phyloP scores from a whole-genome alignment of 2,329 filamentous ascomycete genomes.

The Venturia effusa region DNA sequence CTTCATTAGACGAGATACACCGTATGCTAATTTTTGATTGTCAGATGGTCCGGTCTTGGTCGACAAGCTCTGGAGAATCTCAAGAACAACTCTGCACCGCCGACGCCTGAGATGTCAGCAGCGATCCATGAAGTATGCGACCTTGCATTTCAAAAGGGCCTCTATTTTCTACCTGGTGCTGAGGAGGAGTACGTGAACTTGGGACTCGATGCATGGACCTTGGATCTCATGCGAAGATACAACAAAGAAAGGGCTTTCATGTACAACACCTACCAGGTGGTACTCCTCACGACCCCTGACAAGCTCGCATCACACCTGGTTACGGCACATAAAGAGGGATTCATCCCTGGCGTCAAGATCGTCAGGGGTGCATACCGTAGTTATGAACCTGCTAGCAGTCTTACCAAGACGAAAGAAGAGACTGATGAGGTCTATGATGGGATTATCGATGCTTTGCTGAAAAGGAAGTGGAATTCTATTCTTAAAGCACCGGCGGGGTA shows the following conservation, averaged over 20 bases:
- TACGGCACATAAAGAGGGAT: constrained; percentile 34
- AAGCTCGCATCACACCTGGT: constrained; percentile 36
- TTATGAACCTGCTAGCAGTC: constrained; percentile 38
- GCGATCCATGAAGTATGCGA: constrained; percentile 68
- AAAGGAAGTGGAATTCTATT: constrained; percentile 46
- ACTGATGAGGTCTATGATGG: constrained; percentile 58
- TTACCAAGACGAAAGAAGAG: constrained; percentile 42
- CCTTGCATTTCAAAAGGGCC: constrained; percentile 55
- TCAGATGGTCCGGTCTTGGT: constrained; percentile 71
- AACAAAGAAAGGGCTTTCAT: constrained; percentile 52
- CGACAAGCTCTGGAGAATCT: constrained; percentile 58
- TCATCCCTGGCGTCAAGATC: constrained; percentile 45
- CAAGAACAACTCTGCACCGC: constrained; percentile 44
- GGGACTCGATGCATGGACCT: constrained; percentile 71
- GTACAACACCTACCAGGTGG: constrained; percentile 54
- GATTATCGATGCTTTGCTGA: constrained; percentile 57
- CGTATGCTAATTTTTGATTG: not conserved
- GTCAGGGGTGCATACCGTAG: constrained; percentile 47
- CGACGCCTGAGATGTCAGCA: constrained; percentile 51
- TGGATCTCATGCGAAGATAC: constrained; percentile 66
- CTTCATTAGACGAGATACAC: not conserved
- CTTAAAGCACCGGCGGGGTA: constrained; percentile 33
- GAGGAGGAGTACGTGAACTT: constrained; percentile 51
- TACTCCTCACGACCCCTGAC: constrained; percentile 38
- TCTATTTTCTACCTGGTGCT: constrained; percentile 73